These are phyloP conservation scores for Vigna trinervia DNA, from an alignment of 306 rosid species.

Conservation along the genomic window DNA sequence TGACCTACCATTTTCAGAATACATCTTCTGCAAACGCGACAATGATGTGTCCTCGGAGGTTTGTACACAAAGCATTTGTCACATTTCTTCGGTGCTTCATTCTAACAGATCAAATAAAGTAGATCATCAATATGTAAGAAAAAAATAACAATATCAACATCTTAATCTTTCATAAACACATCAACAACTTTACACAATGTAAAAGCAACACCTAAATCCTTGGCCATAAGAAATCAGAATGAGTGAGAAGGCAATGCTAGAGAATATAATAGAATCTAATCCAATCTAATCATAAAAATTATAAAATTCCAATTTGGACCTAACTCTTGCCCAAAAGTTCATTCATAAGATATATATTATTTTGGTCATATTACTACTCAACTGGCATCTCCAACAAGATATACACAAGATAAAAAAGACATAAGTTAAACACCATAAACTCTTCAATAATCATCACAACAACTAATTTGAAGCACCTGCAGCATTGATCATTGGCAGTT, in stretches of 20 bases:
- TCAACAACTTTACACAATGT: constrained; percentile 7
- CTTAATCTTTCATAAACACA: constrained; percentile 31
- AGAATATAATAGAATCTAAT: neutral
- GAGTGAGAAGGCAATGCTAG: neutral
- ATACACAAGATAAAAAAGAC: neutral
- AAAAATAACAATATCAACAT: constrained; percentile 22
- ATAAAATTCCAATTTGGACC: neutral
- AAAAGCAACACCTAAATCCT: neutral
- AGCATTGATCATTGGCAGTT: constrained; percentile 21
- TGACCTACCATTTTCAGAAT: constrained; percentile 88
- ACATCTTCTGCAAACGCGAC: constrained; percentile 92
- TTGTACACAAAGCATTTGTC: constrained; percentile 77
- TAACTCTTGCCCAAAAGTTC: neutral
- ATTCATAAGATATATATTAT: neutral
- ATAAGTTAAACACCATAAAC: neutral
- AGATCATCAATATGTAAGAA: constrained; percentile 1
- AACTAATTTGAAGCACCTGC: constrained; percentile 25
- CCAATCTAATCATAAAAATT: neutral
- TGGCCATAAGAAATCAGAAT: neutral
- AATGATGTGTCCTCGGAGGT: constrained; percentile 97
- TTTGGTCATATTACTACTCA: neutral
- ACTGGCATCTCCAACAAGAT: neutral
- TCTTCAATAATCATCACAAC: neutral
- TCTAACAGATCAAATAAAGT: constrained; percentile 49
- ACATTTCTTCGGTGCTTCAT: constrained; percentile 58